Evolutionary conservation across 2,329 filamentous ascomycete genomes (phyloP), one percentile per base, ranked within the genome.

Genomic region (Xylariales sp.): DNA sequence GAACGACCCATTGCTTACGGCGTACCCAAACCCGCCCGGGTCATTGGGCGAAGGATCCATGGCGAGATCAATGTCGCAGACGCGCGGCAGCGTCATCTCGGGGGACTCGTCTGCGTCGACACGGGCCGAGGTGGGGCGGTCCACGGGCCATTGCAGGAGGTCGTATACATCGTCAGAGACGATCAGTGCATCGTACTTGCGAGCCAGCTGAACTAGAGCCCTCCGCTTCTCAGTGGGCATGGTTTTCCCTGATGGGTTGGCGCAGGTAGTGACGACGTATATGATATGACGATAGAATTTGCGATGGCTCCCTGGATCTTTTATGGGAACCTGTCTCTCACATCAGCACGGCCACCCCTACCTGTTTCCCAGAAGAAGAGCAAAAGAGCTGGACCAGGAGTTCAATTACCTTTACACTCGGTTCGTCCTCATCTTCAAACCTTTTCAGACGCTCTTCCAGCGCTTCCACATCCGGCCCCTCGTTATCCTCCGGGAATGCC

Each of bases 91-190:
- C 18, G 28, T 19, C 15, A n/a, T n/a, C n/a, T n/a, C n/a, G n/a
- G n/a, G n/a, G n/a, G n/a, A n/a, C n/a, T n/a, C n/a, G n/a, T 11
- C 24, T 4, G 40, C 17, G 5, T 17, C 28, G 10, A 25, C 33
- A 14, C 24, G 11, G 10, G 24, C 14, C 3, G 16, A 13, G 5
- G 29, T 33, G 10, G 29, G 15, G n/a, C 10, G 13, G 12, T 44
- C 45, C 3, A 45, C 45, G 5, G 52, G 51, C 81, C 81, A 86
- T 49, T 78, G 70, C 8, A 88, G 63, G 45, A 81, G 74, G 54
- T 88, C 83, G 50, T 88, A 88, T 1, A 87, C 82, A 57, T 88
- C 83, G 54, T 88, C 83, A 3, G 75, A 72, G 6, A 86, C 66
- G 30, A 87, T 57, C 14, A 87, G 61, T 3, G 79, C 79, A 53